Evolutionary conservation across 176 grass and related monocot species (phyloP), one percentile per base, ranked within the genome.

Genomic region (Triticum aestivum): DNA sequence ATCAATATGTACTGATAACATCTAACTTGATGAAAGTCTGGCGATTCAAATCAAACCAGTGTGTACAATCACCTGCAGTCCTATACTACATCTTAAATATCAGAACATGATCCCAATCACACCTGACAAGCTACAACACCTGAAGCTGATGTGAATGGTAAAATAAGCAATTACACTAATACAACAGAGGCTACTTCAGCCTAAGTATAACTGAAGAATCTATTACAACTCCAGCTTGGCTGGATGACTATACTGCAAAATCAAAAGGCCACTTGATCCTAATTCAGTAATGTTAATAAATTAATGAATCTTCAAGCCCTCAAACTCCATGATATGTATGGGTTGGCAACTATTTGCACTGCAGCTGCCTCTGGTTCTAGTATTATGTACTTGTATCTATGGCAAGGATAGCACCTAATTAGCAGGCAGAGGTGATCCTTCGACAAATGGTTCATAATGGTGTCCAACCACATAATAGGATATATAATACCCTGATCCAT

Each of bases 361-460:
- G 92, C 87, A 92, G 83, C 54, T 93, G 91, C 87, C 86, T 90
- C 75, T 98, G 11, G 41, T 44, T 44, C 41, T 44, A 44, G 41
- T 44, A 9, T 42, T 9, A 42, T 42, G 39, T 9, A 42, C 39
- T 42, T 42, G 39, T 42, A 10, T 10, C 39, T 42, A 8, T 42
- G 5, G 6, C 37, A 38, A 38, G 37, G 37, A 38, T 38, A 38
- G 7, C 37, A 38, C 37, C 37, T 38, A 38, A 38, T 38, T 38
- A 38, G 37, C 37, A 38, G 37, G 37, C 37, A 32, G 30, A 32
- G 30, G 30, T 32, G 30, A 32, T 32, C 30, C 30, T 32, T 32
- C 30, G 30, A 32, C 30, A 32, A 32, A 32, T 32, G 30, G 30
- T 32, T 32, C 30, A 32, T 32, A 32, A 32, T 32, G 30, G 3